phyloP scores from a whole-genome alignment of 1,284 basidiomycete genomes.

The Cutaneotrichosporon cutaneum region DNA sequence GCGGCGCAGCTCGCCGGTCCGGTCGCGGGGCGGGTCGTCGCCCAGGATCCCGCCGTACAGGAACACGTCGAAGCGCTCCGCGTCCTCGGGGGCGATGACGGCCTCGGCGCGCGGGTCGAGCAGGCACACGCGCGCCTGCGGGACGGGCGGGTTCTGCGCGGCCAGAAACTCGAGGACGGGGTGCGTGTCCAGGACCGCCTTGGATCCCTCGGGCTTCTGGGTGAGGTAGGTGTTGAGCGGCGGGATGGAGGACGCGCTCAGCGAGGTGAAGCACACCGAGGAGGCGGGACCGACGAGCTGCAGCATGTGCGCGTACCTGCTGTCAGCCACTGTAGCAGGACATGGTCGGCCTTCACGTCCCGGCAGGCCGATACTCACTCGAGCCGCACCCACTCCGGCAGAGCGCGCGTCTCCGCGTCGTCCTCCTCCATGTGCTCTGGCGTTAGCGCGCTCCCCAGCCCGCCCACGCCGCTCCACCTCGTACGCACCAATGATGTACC shows the following conservation, averaged over 20 bases:
- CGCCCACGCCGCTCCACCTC: too few species aligned
- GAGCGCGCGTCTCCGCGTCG: constrained; percentile 64
- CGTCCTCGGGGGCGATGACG: constrained; percentile 70
- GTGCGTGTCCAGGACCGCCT: constrained; percentile 61
- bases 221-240: constrained; percentile 60
- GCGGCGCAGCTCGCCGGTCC: constrained; percentile 77
- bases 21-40: constrained; percentile 52
- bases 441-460: constrained; percentile 6
- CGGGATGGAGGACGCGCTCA: constrained; percentile 66
- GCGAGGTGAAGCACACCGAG: constrained; percentile 76
- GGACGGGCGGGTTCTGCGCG: constrained; percentile 52
- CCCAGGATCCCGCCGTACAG: constrained; percentile 67
- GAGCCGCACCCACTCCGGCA: constrained; percentile 83
- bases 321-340: constrained; percentile 18
- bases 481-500: constrained; percentile 49
- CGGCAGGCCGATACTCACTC: constrained; percentile 60
- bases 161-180: constrained; percentile 69
- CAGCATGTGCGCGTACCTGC: constrained; percentile 67
- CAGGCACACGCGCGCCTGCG: constrained; percentile 70
- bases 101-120: constrained; percentile 79
- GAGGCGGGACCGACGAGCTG: constrained; percentile 65
- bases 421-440: constrained; percentile 95
- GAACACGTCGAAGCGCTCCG: constrained; percentile 74
- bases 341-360: too few species aligned
- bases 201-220: constrained; percentile 40